Evolutionary conservation across 2,329 filamentous ascomycete species (phyloP).

Genomic region (Lasiodiplodia sp.): DNA sequence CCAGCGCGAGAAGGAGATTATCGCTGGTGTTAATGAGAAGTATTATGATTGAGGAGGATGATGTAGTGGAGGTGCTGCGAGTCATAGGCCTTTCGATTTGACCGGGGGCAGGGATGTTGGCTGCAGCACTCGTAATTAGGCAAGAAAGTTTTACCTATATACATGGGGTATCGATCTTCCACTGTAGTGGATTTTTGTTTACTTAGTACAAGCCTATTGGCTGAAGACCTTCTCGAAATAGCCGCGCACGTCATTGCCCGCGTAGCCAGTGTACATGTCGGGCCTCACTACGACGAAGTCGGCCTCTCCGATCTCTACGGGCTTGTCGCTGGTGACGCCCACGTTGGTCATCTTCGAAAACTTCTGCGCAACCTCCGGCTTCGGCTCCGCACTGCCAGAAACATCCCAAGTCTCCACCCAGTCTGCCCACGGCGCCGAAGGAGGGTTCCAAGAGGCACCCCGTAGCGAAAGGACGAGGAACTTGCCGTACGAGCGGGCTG

Average conservation of each 20-base stretch:
- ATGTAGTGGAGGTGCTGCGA: neutral
- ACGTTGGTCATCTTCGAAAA: conserved; percentile 22
- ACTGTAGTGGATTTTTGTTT: neutral
- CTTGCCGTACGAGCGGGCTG: conserved; percentile 22
- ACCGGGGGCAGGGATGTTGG: neutral
- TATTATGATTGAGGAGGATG: conserved; percentile 4
- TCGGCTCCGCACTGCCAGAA: neutral
- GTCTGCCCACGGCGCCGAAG: conserved; percentile 18
- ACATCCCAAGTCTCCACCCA: conserved; percentile 28
- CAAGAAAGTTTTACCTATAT: neutral
- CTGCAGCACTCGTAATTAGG: neutral
- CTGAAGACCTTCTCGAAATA: conserved; percentile 24
- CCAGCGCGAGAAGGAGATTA: conserved; percentile 6
- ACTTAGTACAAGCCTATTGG: neutral
- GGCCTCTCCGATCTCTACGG: conserved; percentile 12
- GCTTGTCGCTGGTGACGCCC: conserved; percentile 16
- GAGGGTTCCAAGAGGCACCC: conserved; percentile 11
- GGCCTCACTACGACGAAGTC: conserved; percentile 21
- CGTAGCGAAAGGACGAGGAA: conserved; percentile 27
- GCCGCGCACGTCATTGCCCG: conserved; percentile 12
- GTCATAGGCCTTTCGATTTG: neutral
- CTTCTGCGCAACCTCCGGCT: neutral
- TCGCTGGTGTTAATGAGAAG: conserved; percentile 10
- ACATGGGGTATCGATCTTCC: conserved; percentile 6
- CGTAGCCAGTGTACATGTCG: conserved; percentile 29